Evolutionary conservation across 2,329 filamentous ascomycete species (phyloP).

Genomic region (Pseudogymnoascus sp.): DNA sequence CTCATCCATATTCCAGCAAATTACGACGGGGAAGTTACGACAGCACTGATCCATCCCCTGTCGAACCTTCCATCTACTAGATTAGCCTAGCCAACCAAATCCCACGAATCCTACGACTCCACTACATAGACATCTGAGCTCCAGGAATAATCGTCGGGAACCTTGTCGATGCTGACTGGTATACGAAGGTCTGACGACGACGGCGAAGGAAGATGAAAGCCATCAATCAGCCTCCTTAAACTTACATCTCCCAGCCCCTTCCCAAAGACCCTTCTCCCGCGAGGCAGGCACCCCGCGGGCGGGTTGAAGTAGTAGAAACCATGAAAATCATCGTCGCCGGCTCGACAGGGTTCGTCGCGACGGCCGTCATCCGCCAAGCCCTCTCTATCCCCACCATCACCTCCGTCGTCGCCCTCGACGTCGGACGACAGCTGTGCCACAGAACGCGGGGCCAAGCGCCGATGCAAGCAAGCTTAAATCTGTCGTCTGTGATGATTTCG

Average conservation of each 20-base stretch:
- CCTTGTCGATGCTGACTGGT: neutral
- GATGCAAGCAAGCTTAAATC: slow-evolving; percentile 28
- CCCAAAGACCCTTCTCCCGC: neutral
- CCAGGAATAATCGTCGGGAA: neutral
- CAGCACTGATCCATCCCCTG: neutral
- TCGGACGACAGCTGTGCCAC: slow-evolving; percentile 16
- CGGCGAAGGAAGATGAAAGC: neutral
- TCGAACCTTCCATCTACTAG: neutral
- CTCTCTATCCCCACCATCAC: slow-evolving; percentile 26
- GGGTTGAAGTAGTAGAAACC: neutral
- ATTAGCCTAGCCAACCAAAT: neutral
- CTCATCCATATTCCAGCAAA: neutral
- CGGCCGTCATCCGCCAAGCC: slow-evolving; percentile 32
- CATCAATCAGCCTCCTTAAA: neutral
- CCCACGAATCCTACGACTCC: neutral
- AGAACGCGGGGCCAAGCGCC: slow-evolving; percentile 6
- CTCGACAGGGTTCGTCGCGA: slow-evolving; percentile 31
- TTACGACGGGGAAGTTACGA: neutral
- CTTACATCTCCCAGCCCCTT: neutral
- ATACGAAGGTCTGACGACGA: neutral
- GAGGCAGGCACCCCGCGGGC: neutral
- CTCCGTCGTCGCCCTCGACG: slow-evolving; percentile 28
- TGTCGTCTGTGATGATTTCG: slow-evolving; percentile 29
- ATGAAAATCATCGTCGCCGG: slow-evolving; percentile 35
- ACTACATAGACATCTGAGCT: neutral